phyloP scores from a whole-genome alignment of 495 filamentous ascomycete genomes.

The Apiosordaria backusii region DNA sequence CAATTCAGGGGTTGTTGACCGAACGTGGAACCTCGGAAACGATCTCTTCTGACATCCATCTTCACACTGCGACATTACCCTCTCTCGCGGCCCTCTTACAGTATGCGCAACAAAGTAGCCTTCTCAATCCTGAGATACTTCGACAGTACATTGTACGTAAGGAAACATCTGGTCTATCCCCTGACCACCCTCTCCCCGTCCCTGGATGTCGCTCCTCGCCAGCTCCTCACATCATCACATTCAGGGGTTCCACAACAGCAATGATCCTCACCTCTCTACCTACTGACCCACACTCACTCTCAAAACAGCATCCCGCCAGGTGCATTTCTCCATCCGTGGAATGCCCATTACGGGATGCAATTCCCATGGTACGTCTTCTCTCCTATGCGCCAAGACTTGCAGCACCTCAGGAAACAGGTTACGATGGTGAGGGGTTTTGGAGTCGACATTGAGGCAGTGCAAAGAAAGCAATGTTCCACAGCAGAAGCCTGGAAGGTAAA shows the following conservation, averaged over 20 bases:
- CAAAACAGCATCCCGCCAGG: neutral
- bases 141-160: too few species aligned
- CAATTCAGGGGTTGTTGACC: too few species aligned
- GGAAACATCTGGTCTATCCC: too few species aligned
- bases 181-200: too few species aligned
- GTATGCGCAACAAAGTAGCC: too few species aligned
- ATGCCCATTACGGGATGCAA: neutral
- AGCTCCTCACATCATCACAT: neutral
- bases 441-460: neutral
- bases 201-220: too few species aligned
- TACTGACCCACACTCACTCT: neutral
- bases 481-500: constrained; percentile 1
- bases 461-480: neutral
- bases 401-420: neutral
- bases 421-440: neutral
- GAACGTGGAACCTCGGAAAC: too few species aligned
- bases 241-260: neutral
- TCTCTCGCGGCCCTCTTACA: too few species aligned
- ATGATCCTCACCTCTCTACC: neutral
- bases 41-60: too few species aligned
- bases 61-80: too few species aligned
- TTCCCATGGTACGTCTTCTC: neutral
- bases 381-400: neutral
- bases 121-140: too few species aligned
- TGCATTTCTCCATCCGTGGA: neutral